Evolutionary conservation across 148 eudicot species (phyloP).

Genomic region (Mesembryanthemum crystallinum): DNA sequence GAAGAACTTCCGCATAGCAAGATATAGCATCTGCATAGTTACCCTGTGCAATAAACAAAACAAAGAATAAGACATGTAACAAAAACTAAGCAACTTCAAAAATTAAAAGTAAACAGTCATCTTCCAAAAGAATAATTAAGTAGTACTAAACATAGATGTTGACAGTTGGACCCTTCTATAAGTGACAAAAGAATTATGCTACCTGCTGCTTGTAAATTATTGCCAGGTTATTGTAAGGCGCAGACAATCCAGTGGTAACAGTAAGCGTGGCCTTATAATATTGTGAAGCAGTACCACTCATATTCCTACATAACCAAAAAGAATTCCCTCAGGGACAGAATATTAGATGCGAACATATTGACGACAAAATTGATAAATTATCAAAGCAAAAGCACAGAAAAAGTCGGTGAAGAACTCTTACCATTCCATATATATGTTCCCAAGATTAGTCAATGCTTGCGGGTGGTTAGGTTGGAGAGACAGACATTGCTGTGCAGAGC

Average conservation of each 20-base stretch:
- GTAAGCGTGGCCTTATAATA: slow-evolving; percentile 79
- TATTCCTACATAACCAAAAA: slow-evolving; percentile 61
- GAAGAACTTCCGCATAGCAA: slow-evolving; percentile 88
- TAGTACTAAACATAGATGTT: neutral
- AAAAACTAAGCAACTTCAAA: neutral
- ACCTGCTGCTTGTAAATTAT: slow-evolving; percentile 98
- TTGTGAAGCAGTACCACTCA: slow-evolving; percentile 82
- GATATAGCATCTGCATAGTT: slow-evolving; percentile 78
- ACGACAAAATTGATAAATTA: slow-evolving; percentile 1
- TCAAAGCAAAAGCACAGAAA: neutral
- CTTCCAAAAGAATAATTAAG: neutral
- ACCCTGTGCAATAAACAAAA: slow-evolving; percentile 48
- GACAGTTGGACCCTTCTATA: neutral
- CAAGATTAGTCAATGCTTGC: slow-evolving; percentile 92
- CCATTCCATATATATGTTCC: slow-evolving; percentile 98
- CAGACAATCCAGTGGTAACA: slow-evolving; percentile 92
- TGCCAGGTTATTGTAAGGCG: slow-evolving; percentile 90
- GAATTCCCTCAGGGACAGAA: neutral
- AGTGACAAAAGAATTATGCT: slow-evolving; percentile 3
- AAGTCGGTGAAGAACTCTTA: slow-evolving; percentile 27
- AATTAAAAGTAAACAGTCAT: neutral
- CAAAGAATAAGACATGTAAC: slow-evolving; percentile 8
- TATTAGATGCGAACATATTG: neutral
- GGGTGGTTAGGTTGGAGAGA: slow-evolving; percentile 87
- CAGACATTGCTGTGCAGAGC: slow-evolving; percentile 74